Base-by-base conservation (phyloP, 1,284 basidiomycete species). In the Ganoderma resinaceum region DNA sequence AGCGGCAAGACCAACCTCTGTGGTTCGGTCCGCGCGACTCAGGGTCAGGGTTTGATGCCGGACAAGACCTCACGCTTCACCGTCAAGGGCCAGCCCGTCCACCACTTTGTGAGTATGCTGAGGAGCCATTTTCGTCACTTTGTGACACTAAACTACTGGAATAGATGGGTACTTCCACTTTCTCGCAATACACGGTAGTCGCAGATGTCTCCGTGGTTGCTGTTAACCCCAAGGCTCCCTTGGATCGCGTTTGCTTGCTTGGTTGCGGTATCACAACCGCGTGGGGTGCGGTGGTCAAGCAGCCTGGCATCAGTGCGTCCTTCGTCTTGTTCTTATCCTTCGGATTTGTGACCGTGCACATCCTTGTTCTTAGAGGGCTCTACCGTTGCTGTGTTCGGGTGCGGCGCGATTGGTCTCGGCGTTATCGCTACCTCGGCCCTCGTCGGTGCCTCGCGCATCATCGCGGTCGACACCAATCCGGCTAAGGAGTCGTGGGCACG, bases 181-280 rank as follows among this genome's bases (percentile, higher is more conserved):
- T 99, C 84, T 97, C 96, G 31, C 97, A 99, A 81, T 99, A 99
- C 86, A 99, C 98, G 14, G 98, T 99, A 66, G 96, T 99, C 5
- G 95, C 96, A 62, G 95, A 99, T 77, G 96, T 96, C 71, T 99
- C 97, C 40, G 94, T 99, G 29, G 97, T 99, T 53, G 91, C 95
- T 31, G 91, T 99, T 71, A 91, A 93, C 82, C 86, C 90, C 71
- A 85, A 89, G 74, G 98, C 97, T 1, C 94, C 95, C 12, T 88
- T 99, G 38, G 93, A 99, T 63, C 98, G 96, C 79, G 94, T 96
- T 29, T 99, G 98, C 82, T 86, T 99, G 64, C 87, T 96, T 23
- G 96, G 97, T 20, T 98, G 97, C 75, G 96, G 96, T 77, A 97
- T 99, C 78, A 99, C 97, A 46, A 99, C 97, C n/a, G 96, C 96